These are phyloP conservation scores for Citrullus amarus DNA, from an alignment of 306 rosid genomes.

Conservation along the genomic window DNA sequence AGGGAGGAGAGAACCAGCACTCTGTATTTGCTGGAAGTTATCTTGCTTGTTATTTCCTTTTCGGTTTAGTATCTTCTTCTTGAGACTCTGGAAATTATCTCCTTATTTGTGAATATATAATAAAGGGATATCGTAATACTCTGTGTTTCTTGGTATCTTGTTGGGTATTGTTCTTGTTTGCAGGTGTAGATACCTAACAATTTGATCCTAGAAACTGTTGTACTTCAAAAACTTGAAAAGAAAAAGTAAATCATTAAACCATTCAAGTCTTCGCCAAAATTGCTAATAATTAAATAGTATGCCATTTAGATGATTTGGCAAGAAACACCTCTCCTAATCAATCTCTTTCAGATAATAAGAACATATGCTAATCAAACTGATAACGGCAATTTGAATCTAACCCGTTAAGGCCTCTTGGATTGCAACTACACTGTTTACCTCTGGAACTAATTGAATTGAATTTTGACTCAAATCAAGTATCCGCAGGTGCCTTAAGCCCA, in stretches of 20 bases:
- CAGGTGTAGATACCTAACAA: too few species aligned
- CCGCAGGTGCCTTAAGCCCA: constrained; percentile 44
- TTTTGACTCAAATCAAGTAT: constrained; percentile 84
- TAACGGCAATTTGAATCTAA: not conserved
- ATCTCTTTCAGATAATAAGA: not conserved
- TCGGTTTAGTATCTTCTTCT: too few species aligned
- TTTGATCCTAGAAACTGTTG: not conserved
- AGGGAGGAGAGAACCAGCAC: too few species aligned
- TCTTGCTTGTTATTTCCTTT: too few species aligned
- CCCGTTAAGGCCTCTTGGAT: not conserved
- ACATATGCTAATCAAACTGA: not conserved
- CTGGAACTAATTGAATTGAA: constrained; percentile 64
- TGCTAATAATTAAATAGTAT: not conserved
- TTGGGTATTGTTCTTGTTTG: too few species aligned
- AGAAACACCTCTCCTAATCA: not conserved
- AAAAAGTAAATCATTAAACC: not conserved
- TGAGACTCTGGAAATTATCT: too few species aligned
- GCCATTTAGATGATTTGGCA: not conserved
- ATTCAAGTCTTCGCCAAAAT: not conserved
- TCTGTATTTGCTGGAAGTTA: too few species aligned
- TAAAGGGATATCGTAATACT: too few species aligned
- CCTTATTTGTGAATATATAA: too few species aligned
- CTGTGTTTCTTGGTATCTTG: too few species aligned
- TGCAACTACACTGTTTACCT: constrained; percentile 27
- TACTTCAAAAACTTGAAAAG: not conserved